Evolutionary conservation across 1,284 basidiomycete species (phyloP), one percentile per base, ranked within the genome.

Genomic region (Ganoderma lingzhi): DNA sequence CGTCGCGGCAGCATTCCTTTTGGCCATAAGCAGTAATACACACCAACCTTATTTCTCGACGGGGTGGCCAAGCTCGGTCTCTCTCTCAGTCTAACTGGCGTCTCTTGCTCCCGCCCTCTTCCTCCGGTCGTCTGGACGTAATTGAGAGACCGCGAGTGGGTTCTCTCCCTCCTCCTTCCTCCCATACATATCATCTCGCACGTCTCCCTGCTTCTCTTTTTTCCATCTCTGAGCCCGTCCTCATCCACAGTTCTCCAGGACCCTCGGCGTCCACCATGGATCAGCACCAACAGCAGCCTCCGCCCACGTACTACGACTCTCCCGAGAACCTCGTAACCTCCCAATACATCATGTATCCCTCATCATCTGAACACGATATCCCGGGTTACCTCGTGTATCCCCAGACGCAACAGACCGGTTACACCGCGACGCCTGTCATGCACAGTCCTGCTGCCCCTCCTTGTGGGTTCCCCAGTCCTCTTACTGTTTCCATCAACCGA

Each of bases 391-490:
- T 85, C 77, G 80, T 81, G 73, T 85, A 85, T 77, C 80, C 80
- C 73, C 82, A 79, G 76, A 81, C 83, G 74, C 59, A 61, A 61
- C 63, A 53, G 39, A 74, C 73, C 62, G 76, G 78, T 76, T 83
- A 84, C 79, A 23, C 23, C 23, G 23, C 23, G 23, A 82, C 79
- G 69, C 62, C 60, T 67, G 79, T 80, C 78, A 79, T 84, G 78
- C 79, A 73, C 48, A 69, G 69, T 60, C 70, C 80, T 78, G 83
- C 77, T 77, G 79, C 80, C 78, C 80, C 80, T 82, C 80, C 82
- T 76, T 89, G 89, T 88, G 87, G 85, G 88, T 88, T 77, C 78
- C 72, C 69, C 75, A 73, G 59, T 69, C 76, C 77, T 74, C 77
- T 81, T 81, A 83, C 75, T 73, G 74, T 70, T 72, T 84, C 75